phyloP scores from a whole-genome alignment of 2,329 filamentous ascomycete species.

The Aspergillus uvarum region DNA sequence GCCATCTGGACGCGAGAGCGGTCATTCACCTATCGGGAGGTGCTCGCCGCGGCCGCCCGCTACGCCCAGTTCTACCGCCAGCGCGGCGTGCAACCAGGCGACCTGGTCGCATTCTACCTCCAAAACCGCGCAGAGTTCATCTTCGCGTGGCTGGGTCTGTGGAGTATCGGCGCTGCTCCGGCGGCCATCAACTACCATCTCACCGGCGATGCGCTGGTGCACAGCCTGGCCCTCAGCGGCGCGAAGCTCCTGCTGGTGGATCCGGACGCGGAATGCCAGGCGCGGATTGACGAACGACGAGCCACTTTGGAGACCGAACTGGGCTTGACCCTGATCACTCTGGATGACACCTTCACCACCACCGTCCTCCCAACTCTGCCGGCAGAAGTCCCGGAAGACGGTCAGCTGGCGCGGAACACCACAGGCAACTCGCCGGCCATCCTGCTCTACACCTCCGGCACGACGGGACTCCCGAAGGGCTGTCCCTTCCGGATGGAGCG shows the following conservation, averaged over 20 bases:
- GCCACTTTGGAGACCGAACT: constrained; percentile 54
- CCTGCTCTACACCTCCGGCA: constrained; percentile 74
- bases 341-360: constrained; percentile 51
- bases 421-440: constrained; percentile 57
- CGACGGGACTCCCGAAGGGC: constrained; percentile 73
- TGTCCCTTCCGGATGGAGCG: constrained; percentile 59
- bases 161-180: constrained; percentile 66
- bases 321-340: constrained; percentile 56
- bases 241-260: constrained; percentile 61
- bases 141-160: constrained; percentile 63
- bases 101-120: constrained; percentile 67
- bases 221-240: constrained; percentile 62
- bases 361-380: constrained; percentile 49
- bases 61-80: constrained; percentile 63
- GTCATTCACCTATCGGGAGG: constrained; percentile 59
- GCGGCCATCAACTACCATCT: constrained; percentile 72
- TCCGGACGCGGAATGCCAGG: constrained; percentile 53
- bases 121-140: constrained; percentile 67
- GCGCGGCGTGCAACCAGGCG: constrained; percentile 57
- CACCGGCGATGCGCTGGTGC: constrained; percentile 61
- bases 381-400: constrained; percentile 51
- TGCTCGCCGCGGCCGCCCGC: constrained; percentile 57
- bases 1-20: constrained; percentile 68
- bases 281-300: constrained; percentile 56
- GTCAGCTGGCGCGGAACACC: constrained; percentile 52